These are phyloP conservation scores for Stentor coeruleus DNA, from an alignment of 73 alveolate genomes.

Conservation along the genomic window DNA sequence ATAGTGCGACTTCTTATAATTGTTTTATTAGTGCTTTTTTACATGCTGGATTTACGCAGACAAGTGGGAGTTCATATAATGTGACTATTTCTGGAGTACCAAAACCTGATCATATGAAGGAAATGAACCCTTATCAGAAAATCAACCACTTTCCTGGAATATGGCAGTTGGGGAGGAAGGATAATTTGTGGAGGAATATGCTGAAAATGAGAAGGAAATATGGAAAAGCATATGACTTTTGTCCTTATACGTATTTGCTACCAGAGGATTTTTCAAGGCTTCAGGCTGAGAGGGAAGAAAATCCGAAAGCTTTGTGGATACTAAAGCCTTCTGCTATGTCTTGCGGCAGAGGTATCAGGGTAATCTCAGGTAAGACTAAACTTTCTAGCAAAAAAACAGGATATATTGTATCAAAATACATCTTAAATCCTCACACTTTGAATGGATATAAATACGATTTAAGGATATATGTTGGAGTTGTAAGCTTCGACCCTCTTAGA, in stretches of 20 bases:
- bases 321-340: conserved; percentile 88
- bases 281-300: conserved; percentile 62
- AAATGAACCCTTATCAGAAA: conserved; percentile 65
- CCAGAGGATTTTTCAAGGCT: conserved; percentile 81
- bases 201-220: conserved; percentile 58
- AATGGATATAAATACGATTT: conserved; percentile 90
- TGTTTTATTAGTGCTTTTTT: conserved; percentile 60
- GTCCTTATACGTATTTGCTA: conserved; percentile 82
- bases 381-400: conserved; percentile 61
- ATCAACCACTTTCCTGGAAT: conserved; percentile 89
- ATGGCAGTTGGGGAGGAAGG: conserved; percentile 86
- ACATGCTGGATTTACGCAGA: conserved; percentile 61
- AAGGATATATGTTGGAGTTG: conserved; percentile 83
- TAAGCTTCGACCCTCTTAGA: conserved; percentile 92
- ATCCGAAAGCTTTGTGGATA: conserved; percentile 67
- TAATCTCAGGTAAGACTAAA: conserved; percentile 61
- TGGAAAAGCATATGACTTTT: conserved; percentile 58
- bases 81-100: conserved; percentile 47
- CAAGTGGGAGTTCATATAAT: conserved; percentile 49
- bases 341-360: conserved; percentile 92
- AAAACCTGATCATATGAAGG: conserved; percentile 40
- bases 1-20: conserved; percentile 50
- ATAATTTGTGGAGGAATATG: conserved; percentile 74
- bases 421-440: conserved; percentile 87
- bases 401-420: conserved; percentile 75